phyloP scores from a whole-genome alignment of 2,329 filamentous ascomycete genomes.

The Penicillium verrucosum region DNA sequence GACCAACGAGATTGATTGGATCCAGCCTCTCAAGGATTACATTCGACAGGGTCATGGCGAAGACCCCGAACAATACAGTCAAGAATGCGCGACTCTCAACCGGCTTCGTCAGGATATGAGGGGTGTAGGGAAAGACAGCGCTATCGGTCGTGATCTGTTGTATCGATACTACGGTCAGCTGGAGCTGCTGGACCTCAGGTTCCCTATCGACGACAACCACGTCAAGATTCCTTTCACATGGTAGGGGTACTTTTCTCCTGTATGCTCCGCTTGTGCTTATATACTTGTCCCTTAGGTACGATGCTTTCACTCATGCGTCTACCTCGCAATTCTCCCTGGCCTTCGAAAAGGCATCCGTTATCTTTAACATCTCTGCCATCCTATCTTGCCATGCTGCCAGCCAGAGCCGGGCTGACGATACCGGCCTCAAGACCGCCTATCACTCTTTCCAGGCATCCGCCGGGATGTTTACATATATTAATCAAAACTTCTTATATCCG shows the following conservation, averaged over 20 bases:
- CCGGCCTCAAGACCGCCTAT: slow-evolving; percentile 91
- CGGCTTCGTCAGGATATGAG: slow-evolving; percentile 96
- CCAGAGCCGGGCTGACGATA: slow-evolving; percentile 88
- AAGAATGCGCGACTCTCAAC: slow-evolving; percentile 93
- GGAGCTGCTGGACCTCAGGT: slow-evolving; percentile 87
- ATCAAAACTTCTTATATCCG: slow-evolving; percentile 97
- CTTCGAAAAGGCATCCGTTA: slow-evolving; percentile 97
- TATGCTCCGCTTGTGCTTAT: background rate
- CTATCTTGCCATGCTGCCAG: slow-evolving; percentile 91
- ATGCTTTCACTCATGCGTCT: slow-evolving; percentile 98
- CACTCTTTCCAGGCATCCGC: slow-evolving; percentile 97
- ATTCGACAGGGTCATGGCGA: slow-evolving; percentile 93
- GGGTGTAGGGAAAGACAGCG: slow-evolving; percentile 94
- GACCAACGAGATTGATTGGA: slow-evolving; percentile 99
- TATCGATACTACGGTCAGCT: slow-evolving; percentile 98
- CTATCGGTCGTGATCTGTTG: slow-evolving; percentile 83
- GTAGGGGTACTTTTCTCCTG: slow-evolving; percentile 50
- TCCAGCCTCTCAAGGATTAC: slow-evolving; percentile 84
- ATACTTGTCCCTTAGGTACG: slow-evolving; percentile 64
- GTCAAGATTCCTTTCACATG: slow-evolving; percentile 99
- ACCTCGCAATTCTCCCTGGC: slow-evolving; percentile 95
- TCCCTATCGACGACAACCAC: slow-evolving; percentile 96
- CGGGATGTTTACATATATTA: slow-evolving; percentile 99
- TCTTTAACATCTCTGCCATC: slow-evolving; percentile 98
- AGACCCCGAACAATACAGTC: slow-evolving; percentile 90